phyloP scores from a whole-genome alignment of 106 monocot genomes.

The Dendrobium huoshanense region DNA sequence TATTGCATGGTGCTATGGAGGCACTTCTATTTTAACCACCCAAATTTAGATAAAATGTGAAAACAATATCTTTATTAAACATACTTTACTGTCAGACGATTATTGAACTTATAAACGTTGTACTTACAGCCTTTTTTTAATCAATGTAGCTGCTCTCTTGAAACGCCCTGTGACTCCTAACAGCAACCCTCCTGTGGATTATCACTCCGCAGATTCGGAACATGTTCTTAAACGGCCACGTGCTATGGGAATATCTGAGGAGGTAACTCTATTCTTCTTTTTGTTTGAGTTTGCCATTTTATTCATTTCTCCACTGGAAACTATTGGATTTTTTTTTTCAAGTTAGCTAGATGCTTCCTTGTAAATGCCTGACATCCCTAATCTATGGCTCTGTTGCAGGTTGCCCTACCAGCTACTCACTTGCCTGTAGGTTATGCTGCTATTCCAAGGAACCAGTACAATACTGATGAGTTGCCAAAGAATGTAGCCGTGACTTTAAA shows the following conservation, averaged over 20 bases:
- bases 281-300: background rate
- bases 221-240: conserved; percentile 49
- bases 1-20: too few species aligned
- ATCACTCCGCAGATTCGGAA: conserved; percentile 62
- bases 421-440: conserved; percentile 20
- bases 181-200: conserved; percentile 41
- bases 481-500: conserved; percentile 23
- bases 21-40: too few species aligned
- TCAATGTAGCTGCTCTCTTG: conserved; percentile 31
- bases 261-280: conserved; percentile 30
- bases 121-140: background rate
- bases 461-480: conserved; percentile 36
- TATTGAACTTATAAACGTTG: background rate
- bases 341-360: background rate
- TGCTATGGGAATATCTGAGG: conserved; percentile 44
- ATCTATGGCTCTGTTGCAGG: conserved; percentile 14
- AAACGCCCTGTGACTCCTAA: conserved; percentile 48
- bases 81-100: background rate
- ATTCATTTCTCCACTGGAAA: conserved; percentile 5
- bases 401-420: conserved; percentile 12
- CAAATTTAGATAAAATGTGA: background rate
- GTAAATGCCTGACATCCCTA: background rate
- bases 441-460: conserved; percentile 14
- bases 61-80: background rate
- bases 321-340: background rate